Evolutionary conservation across 805 yeast species (phyloP).

Genomic region (Teunomyces stri): DNA sequence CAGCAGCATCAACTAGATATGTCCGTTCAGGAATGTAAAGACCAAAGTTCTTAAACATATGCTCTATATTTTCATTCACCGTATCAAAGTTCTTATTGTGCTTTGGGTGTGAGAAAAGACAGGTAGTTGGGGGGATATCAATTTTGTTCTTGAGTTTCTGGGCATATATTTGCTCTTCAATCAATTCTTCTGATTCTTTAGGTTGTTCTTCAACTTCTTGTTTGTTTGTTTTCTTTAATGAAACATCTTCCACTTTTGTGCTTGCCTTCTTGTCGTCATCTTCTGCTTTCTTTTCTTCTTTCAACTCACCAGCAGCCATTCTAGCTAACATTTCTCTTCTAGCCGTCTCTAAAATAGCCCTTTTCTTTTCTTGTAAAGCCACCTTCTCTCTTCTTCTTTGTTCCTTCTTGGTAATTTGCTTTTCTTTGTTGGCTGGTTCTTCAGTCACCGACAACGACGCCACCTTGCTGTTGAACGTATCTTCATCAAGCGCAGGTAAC

Average conservation of each 20-base stretch:
- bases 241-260: conserved; percentile 5
- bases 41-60: conserved; percentile 81
- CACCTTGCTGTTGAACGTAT: conserved; percentile 20
- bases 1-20: conserved; percentile 64
- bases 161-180: conserved; percentile 34
- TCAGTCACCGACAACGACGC: conserved; percentile 15
- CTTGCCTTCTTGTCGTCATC: conserved; percentile 14
- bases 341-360: conserved; percentile 47
- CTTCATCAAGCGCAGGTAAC: conserved; percentile 25
- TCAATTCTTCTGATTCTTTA: conserved; percentile 10
- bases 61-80: conserved; percentile 50
- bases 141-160: conserved; percentile 46
- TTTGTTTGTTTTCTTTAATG: background rate
- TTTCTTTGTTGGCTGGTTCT: conserved; percentile 20
- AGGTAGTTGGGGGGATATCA: conserved; percentile 48
- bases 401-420: conserved; percentile 47
- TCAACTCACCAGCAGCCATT: conserved; percentile 22
- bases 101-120: conserved; percentile 49
- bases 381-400: conserved; percentile 50
- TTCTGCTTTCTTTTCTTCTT: conserved; percentile 10
- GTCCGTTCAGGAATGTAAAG: conserved; percentile 81
- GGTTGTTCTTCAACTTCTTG: conserved; percentile 1
- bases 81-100: conserved; percentile 30
- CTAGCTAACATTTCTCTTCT: conserved; percentile 37
- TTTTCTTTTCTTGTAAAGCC: conserved; percentile 47